Conservation (phyloP, 805 yeast species). For the Starmerella khaoyaiensis region DNA sequence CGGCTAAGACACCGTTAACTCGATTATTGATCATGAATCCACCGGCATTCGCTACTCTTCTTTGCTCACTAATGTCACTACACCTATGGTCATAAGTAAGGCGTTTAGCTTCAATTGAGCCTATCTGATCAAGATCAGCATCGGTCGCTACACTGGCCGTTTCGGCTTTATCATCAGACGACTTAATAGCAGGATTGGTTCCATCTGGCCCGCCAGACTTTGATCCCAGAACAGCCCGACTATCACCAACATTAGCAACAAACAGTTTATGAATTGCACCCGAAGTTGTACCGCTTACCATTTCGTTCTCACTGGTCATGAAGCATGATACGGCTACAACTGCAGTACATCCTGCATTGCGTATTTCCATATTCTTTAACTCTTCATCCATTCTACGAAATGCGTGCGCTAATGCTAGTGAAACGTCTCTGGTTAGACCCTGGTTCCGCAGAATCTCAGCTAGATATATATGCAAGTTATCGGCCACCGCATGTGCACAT, state of each 20-base stretch:
- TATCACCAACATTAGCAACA: constrained; percentile 93
- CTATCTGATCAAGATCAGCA: constrained; percentile 10
- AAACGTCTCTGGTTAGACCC: constrained; percentile 27
- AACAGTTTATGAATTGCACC: constrained; percentile 48
- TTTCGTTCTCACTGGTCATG: constrained; percentile 36
- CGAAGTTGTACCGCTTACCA: constrained; percentile 6
- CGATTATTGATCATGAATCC: constrained; percentile 82
- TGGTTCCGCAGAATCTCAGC: constrained; percentile 30
- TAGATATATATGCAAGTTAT: constrained; percentile 57
- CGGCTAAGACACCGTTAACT: constrained; percentile 92
- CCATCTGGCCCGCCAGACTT: neutral
- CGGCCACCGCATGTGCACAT: constrained; percentile 91
- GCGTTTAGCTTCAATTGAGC: constrained; percentile 55
- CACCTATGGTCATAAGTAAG: constrained; percentile 91
- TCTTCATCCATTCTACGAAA: constrained; percentile 64
- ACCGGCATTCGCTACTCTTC: constrained; percentile 63
- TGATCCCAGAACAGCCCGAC: constrained; percentile 57
- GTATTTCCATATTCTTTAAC: constrained; percentile 47
- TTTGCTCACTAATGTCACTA: constrained; percentile 61
- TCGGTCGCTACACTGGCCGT: constrained; percentile 8
- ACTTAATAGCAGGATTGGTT: no score
- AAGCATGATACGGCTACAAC: constrained; percentile 84
- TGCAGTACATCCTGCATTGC: constrained; percentile 86
- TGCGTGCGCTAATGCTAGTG: constrained; percentile 53
- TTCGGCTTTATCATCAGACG: no score